Conservation (phyloP, 257 asterid species). For the Echites panduratus region DNA sequence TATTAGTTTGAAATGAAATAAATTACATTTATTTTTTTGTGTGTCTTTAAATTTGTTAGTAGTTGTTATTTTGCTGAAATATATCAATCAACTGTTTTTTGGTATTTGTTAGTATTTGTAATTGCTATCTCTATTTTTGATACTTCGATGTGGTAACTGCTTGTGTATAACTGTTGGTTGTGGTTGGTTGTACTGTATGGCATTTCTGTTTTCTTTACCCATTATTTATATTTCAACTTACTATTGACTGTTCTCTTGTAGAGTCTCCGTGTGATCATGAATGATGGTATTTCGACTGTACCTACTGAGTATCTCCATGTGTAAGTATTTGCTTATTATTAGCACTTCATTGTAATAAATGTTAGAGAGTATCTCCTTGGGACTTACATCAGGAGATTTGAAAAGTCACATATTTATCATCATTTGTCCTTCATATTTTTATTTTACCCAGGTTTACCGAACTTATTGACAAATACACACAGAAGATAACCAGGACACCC, state of each 20-base stretch:
- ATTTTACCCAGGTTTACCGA: neutral
- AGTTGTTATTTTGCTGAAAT: neutral
- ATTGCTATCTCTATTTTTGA: neutral
- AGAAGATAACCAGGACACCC: neutral
- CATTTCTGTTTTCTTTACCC: neutral
- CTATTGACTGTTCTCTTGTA: slow-evolving; percentile 7
- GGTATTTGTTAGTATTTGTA: too few species aligned
- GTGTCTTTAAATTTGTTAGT: neutral
- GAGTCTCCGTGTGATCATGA: slow-evolving; percentile 97
- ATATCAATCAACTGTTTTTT: neutral
- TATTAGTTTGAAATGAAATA: neutral
- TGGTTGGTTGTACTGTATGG: neutral
- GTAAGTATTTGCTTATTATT: slow-evolving; percentile 46
- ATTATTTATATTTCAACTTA: slow-evolving; percentile 3
- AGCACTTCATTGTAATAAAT: neutral
- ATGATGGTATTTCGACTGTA: slow-evolving; percentile 89
- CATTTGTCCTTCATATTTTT: neutral
- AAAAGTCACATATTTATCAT: neutral
- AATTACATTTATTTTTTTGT: neutral
- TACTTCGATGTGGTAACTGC: neutral
- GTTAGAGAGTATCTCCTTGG: neutral
- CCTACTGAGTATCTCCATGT: slow-evolving; percentile 81
- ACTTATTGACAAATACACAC: neutral
- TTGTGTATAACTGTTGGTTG: neutral
- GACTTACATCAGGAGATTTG: neutral